phyloP scores from a whole-genome alignment of 2,329 filamentous ascomycete genomes.

The Alternaria conjuncta region DNA sequence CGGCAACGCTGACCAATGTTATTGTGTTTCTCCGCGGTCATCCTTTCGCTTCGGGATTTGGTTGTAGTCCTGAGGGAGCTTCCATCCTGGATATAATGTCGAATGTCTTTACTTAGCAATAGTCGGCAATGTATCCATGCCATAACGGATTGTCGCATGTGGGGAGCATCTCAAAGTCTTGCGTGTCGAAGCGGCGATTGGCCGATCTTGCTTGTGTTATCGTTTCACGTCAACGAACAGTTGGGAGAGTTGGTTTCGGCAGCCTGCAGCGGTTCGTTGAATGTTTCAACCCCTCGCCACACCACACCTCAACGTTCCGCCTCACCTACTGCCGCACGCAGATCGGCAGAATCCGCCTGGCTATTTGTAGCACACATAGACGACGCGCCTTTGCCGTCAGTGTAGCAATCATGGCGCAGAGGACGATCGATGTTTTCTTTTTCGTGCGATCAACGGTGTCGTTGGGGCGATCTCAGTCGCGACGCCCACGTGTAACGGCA shows the following conservation, averaged over 20 bases:
- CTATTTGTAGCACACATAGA: constrained; percentile 33
- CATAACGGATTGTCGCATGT: constrained; percentile 23
- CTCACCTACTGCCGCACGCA: constrained; percentile 27
- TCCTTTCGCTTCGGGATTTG: constrained; percentile 19
- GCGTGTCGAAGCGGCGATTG: constrained; percentile 25
- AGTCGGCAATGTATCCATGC: constrained; percentile 21
- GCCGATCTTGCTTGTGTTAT: constrained; percentile 24
- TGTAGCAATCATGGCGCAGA: constrained; percentile 16
- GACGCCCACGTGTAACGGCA: constrained; percentile 30
- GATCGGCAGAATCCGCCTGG: constrained; percentile 27
- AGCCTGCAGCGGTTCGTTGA: constrained; percentile 30
- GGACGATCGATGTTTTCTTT: background rate
- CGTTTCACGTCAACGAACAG: constrained; percentile 29
- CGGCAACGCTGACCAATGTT: constrained; percentile 13
- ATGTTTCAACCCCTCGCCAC: constrained; percentile 30
- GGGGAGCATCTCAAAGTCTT: constrained; percentile 21
- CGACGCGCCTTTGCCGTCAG: constrained; percentile 25
- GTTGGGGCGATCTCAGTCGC: constrained; percentile 13
- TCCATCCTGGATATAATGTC: constrained; percentile 28
- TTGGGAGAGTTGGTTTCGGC: constrained; percentile 38
- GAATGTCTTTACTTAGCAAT: constrained; percentile 31
- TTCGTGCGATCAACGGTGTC: constrained; percentile 20
- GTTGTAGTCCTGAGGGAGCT: constrained; percentile 17
- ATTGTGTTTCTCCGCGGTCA: constrained; percentile 15
- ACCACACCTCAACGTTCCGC: constrained; percentile 23